Base-by-base conservation (phyloP, 805 yeast genomes). In the Lachancea lanzarotensis region DNA sequence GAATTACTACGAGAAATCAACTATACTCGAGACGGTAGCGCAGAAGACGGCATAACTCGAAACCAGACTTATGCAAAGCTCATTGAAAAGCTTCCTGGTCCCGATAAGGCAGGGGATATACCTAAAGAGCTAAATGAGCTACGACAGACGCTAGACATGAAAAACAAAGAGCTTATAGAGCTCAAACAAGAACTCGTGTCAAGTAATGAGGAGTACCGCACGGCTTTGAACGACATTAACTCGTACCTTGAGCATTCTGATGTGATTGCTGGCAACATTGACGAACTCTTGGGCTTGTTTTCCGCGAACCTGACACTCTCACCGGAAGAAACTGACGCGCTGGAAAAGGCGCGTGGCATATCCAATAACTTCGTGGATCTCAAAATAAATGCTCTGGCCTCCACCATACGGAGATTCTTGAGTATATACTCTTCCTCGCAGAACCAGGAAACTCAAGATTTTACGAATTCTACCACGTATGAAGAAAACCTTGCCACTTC, bases 161-260 rank as follows among this genome's bases (percentile, higher is more conserved):
- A 57, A 31, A 47, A 51, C 35, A 51, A 57, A 22, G 60, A 65
- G 42, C 35, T 60, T 6, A 27, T 53, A 4, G 58, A 54, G 1
- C 41, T 65, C 38, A 57, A 62, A 32, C 49, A 55, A 17, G 60
- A 62, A 41, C 48, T 67, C 22, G 42, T 51, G 1, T 22, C 56
- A 3, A 52, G 57, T 0, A 57, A 59, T 38, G 41, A 48, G 15
- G 66, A 61, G 40, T 54, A 57, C 45, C 48, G 51, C 4, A 48
- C 49, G 25, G 60, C 62, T 25, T 49, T 61, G 30, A 55, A 55
- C 9, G 56, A 58, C 35, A 57, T 59, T 2, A 62, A 62, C 29
- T 63, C 62, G 35, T 55, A 57, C 40, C 43, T 62, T 13, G 56
- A 60, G 37, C 56, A 57, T 39, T 48, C 56, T 3, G 66, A 62